Evolutionary conservation across 176 grass and related monocot species (phyloP).

Genomic region (Triticum turgidum): DNA sequence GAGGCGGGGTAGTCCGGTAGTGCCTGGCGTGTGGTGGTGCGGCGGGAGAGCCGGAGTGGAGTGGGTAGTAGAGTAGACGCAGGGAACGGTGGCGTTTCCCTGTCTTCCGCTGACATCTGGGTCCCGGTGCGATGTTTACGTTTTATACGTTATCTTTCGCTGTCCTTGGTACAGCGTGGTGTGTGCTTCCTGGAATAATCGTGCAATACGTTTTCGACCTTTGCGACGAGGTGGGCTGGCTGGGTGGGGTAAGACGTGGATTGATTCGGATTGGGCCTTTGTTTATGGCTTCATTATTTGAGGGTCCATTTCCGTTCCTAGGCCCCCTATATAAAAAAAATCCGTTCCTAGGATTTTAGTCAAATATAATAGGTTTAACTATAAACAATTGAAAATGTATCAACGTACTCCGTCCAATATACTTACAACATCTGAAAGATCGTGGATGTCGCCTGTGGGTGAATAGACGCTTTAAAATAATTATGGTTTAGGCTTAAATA

Average conservation of each 20-base stretch:
- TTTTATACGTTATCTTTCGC: not conserved
- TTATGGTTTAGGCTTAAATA: no score
- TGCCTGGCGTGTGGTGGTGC: not conserved
- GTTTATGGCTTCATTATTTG: no score
- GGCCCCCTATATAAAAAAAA: no score
- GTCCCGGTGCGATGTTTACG: not conserved
- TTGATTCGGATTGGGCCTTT: slow-evolving; percentile 1
- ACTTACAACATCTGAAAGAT: no score
- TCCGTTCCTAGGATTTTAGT: no score
- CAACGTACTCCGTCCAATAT: no score
- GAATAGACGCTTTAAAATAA: no score
- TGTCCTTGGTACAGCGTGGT: not conserved
- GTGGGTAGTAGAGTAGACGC: not conserved
- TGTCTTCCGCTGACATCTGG: slow-evolving; percentile 1
- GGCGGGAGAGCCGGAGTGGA: not conserved
- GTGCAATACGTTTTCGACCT: not conserved
- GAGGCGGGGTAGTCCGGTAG: not conserved
- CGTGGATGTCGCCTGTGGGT: no score
- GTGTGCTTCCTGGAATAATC: not conserved
- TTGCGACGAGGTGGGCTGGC: not conserved
- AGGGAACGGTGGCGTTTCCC: not conserved
- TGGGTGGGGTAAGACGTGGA: slow-evolving; percentile 16
- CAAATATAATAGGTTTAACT: no score
- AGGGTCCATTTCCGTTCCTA: not conserved
- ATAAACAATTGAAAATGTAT: no score